phyloP scores from a whole-genome alignment of 305 asterid species.

The Fraxinus sp. region DNA sequence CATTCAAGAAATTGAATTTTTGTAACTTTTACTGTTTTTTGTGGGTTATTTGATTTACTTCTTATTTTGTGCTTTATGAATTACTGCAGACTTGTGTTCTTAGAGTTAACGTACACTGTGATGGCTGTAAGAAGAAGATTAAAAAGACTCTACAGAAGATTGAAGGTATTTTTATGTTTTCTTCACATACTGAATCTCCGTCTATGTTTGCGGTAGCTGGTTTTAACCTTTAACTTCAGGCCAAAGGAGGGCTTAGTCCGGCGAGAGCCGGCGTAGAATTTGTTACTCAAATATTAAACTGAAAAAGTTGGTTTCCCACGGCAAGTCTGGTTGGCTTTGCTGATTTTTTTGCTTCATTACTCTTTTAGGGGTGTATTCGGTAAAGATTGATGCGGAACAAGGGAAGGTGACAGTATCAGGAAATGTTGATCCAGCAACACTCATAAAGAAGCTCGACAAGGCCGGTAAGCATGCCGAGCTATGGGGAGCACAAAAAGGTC shows the following conservation, averaged over 20 bases:
- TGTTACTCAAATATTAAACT: neutral
- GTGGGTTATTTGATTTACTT: neutral
- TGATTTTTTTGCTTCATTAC: neutral
- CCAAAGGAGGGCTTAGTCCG: neutral
- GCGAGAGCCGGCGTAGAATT: neutral
- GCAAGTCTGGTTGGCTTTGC: neutral
- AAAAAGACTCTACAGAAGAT: conserved; percentile 57
- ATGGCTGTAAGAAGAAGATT: conserved; percentile 69
- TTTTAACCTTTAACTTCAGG: neutral
- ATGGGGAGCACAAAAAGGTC: conserved; percentile 49
- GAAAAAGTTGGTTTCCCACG: neutral
- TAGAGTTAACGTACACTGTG: conserved; percentile 69
- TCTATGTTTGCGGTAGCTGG: neutral
- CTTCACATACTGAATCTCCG: neutral
- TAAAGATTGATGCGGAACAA: conserved; percentile 51
- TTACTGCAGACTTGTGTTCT: conserved; percentile 56
- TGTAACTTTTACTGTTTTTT: neutral
- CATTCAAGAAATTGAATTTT: neutral
- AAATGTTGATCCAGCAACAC: conserved; percentile 53
- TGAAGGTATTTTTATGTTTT: conserved; percentile 40
- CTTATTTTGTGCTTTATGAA: neutral
- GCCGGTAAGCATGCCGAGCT: conserved; percentile 73
- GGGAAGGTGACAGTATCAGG: conserved; percentile 71
- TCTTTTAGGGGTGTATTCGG: conserved; percentile 56
- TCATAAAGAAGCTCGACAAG: conserved; percentile 59